These are phyloP conservation scores for Zygotorulaspora chibaensis DNA, from an alignment of 805 yeast species.

Conservation along the genomic window DNA sequence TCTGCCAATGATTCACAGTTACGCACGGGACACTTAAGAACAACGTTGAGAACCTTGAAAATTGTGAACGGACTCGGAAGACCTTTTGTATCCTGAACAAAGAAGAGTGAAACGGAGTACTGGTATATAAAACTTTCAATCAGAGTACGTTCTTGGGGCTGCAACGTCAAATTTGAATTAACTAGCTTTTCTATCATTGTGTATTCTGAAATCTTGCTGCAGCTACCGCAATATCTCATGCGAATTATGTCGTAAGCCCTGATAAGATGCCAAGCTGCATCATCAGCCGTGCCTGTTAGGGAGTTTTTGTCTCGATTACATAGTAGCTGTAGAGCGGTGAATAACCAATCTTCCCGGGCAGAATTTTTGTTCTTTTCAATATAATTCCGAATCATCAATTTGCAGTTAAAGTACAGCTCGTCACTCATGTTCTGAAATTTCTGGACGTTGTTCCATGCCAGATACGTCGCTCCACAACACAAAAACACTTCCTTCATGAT, in stretches of 20 bases:
- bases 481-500: slow-evolving; percentile 15
- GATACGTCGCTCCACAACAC: slow-evolving; percentile 21
- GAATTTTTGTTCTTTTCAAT: slow-evolving; percentile 8
- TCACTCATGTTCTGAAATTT: slow-evolving; percentile 15
- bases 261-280: slow-evolving; percentile 12
- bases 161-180: slow-evolving; percentile 7
- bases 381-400: slow-evolving; percentile 10
- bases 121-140: slow-evolving; percentile 20
- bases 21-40: slow-evolving; percentile 22
- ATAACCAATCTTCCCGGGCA: slow-evolving; percentile 21
- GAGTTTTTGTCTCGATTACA: slow-evolving; percentile 18
- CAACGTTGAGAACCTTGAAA: slow-evolving; percentile 15
- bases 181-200: slow-evolving; percentile 6
- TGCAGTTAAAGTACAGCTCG: slow-evolving; percentile 16
- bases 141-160: slow-evolving; percentile 14
- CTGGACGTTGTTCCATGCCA: slow-evolving; percentile 18
- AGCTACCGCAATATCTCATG: slow-evolving; percentile 10
- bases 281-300: slow-evolving; percentile 11
- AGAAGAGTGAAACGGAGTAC: slow-evolving; percentile 17
- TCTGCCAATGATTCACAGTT: slow-evolving; percentile 23
- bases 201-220: background rate
- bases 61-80: slow-evolving; percentile 19
- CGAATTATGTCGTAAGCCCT: slow-evolving; percentile 12
- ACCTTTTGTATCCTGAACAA: slow-evolving; percentile 8
- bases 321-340: slow-evolving; percentile 17